Base-by-base conservation (phyloP, 2,329 filamentous ascomycete species). In the Diaporthe velutina region DNA sequence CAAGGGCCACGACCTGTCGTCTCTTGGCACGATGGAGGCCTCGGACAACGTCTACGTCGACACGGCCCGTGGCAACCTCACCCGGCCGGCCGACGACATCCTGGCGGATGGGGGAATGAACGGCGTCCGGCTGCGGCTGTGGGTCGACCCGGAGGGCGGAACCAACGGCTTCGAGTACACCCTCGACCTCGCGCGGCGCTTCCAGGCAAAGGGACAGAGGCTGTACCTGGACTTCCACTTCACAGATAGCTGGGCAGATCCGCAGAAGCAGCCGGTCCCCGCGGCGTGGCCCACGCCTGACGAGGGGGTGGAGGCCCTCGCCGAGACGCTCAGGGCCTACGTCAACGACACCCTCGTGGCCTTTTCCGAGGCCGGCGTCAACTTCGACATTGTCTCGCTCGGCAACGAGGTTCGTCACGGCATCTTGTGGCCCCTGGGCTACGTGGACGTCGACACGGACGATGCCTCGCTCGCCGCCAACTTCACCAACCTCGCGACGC, bases 361-460 rank as follows among this genome's bases (percentile, higher is more conserved):
- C 19, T 94, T 94, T 78, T 86, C 89, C 1, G 81, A 82, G 0
- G 88, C 88, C 17, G 86, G 86, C 3, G 85, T 94, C 25, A 82
- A 85, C 4, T 88, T 93, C 0, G 84, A 86, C 1, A 90, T 95
- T 70, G 88, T 95, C 70, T 91, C 90, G 15, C 92, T 95, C 77
- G 93, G 93, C 28, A 95, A 95, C 79, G 93, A 95, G 81, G 94
- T 95, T 80, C 89, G 89, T 0, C 83, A 86, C 1, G 93, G 93
- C 0, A 84, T 95, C 40, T 87, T 95, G 52, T 94, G 90, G 86
- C 92, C 93, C 0, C 87, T 90, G 0, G 93, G 86, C 72, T 88
- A 87, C 76, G 84, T 85, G 76, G 93, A 93, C 80, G 89, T 94
- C 48, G 92, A 92, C 0, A 83, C 84, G 12, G 89, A 93, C 79